Base-by-base conservation (phyloP, 192 early-diverging fungal species). In the Umbelopsis isabellina region DNA sequence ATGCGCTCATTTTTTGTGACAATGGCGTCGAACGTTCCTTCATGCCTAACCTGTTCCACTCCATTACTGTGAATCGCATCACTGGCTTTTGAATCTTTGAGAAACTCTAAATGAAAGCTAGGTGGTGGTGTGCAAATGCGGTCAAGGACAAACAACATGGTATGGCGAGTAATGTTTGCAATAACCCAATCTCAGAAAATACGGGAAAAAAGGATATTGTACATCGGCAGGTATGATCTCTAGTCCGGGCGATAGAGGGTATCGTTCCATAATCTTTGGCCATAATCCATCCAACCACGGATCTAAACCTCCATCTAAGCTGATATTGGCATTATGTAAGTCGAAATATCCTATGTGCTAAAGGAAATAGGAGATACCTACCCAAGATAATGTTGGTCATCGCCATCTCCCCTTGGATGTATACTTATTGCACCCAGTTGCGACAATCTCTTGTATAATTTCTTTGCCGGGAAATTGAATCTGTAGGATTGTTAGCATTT, bases 321-420 rank as follows among this genome's bases (percentile, higher is more conserved):
- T 90, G 67, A n/a, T 22, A 77, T 11, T 13, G 8, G 20, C 65
- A n/a, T 20, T 37, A 21, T 4, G 7, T 58, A 16, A 35, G 2
- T 35, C 27, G 20, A 16, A 18, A 49, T 49, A 13, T 5, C 10
- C 30, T 6, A 58, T 61, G 1, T 18, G 20, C 37, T n/a, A 3
- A 8, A 44, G 18, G 18, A 18, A 16, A 27, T 49, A 11, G 10
- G 15, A 8, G 16, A 12, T 37, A 52, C 69, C 83, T 81, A 83
- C 81, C 97, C 97, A 71, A 96, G 79, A 61, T 94, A 94, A 73
- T 99, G 95, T 78, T 97, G 95, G 81, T 98, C 97, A 72, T 99
- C 97, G 30, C 93, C 95, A 69, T 96, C 93, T 0, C 94, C 96
- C 23, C 92, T 82, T 16, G 72, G 67, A 30, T 90, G 70, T 10